phyloP scores from a whole-genome alignment of 2,329 filamentous ascomycete species.

The Colletotrichum sp. region DNA sequence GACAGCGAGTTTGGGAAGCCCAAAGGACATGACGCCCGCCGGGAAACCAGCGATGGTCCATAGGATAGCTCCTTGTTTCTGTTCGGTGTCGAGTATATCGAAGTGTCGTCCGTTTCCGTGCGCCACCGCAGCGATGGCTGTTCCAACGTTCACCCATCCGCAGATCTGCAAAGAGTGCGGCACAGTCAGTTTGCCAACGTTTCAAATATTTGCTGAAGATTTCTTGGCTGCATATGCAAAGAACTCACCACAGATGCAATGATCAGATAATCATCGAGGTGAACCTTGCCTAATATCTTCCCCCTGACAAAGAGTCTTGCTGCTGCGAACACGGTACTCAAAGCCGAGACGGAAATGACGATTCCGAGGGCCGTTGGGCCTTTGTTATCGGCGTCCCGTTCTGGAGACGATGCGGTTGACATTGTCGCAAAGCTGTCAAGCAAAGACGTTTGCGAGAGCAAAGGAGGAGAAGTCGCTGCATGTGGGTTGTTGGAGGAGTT shows the following conservation, averaged over 20 bases:
- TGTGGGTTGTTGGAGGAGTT: not conserved
- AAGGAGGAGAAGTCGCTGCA: not conserved
- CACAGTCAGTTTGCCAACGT: not conserved
- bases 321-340: slow-evolving; percentile 31
- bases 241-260: slow-evolving; percentile 31
- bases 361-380: slow-evolving; percentile 35
- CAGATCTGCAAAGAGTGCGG: slow-evolving; percentile 26
- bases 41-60: slow-evolving; percentile 41
- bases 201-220: not conserved
- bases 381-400: slow-evolving; percentile 21
- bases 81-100: slow-evolving; percentile 27
- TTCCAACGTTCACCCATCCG: slow-evolving; percentile 34
- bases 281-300: slow-evolving; percentile 32
- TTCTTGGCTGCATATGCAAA: not conserved
- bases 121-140: slow-evolving; percentile 36
- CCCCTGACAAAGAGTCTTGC: slow-evolving; percentile 33
- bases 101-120: slow-evolving; percentile 45
- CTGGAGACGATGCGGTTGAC: not conserved
- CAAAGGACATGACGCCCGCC: slow-evolving; percentile 42
- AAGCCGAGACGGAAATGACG: slow-evolving; percentile 30
- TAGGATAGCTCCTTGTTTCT: slow-evolving; percentile 34
- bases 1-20: slow-evolving; percentile 45
- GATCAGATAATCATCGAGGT: slow-evolving; percentile 41
- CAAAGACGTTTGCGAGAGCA: not conserved
- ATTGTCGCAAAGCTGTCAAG: not conserved